A percentile compares a stretch with the other conserved stretches of the same genome.
Conservation (phyloP, 257 asterid genomes). For the Scutellaria baicalensis region DNA sequence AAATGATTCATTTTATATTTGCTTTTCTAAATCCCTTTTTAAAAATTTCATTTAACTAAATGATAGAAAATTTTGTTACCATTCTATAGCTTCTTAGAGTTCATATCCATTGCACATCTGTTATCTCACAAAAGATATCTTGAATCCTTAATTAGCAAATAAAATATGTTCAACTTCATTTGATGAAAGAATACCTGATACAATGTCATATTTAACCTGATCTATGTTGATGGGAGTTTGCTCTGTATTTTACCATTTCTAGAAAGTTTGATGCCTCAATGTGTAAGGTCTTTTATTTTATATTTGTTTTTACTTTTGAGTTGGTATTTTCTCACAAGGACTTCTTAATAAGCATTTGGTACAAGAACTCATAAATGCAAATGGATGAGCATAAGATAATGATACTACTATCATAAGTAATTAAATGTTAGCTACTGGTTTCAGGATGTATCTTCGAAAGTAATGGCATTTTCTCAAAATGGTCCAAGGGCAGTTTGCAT, state of each 20-base stretch:
- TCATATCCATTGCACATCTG: neutral
- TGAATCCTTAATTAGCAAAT: neutral
- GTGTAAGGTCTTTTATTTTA: neutral
- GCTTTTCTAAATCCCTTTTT: neutral
- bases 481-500: slow-evolving; percentile 51
- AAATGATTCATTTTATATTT: neutral
- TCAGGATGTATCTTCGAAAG: slow-evolving; percentile 58
- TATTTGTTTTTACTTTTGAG: neutral
- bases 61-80: neutral
- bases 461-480: slow-evolving; percentile 52
- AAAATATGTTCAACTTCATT: neutral
- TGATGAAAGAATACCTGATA: neutral
- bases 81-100: neutral
- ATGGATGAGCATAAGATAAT: neutral
- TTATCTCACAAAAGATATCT: neutral
- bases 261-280: neutral
- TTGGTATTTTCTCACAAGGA: neutral
- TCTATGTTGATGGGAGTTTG: neutral
- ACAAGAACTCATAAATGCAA: neutral
- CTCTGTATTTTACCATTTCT: neutral
- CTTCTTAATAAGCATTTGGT: neutral
- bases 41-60: neutral
- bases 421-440: slow-evolving; percentile 18
- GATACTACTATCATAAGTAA: slow-evolving; percentile 1
- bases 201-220: neutral